These are phyloP conservation scores for Boletus rubescentipes DNA, from an alignment of 768 basidiomycete species.

Conservation along the genomic window DNA sequence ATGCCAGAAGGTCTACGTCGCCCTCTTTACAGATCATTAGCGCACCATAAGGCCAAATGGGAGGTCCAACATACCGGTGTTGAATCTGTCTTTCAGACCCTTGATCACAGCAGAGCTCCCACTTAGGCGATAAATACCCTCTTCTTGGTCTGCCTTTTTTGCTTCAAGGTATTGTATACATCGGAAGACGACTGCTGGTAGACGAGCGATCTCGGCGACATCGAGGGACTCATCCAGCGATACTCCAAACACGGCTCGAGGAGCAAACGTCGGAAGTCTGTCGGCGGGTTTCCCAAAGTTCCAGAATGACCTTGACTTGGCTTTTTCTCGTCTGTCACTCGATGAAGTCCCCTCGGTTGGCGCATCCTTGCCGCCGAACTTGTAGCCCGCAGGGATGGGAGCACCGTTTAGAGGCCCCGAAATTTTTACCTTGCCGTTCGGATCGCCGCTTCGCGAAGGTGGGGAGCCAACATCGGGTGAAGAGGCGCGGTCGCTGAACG, in stretches of 20 bases:
- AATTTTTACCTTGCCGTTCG: conserved; percentile 74
- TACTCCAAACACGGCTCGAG: conserved; percentile 86
- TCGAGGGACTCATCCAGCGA: conserved; percentile 84
- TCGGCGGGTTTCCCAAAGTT: conserved; percentile 73
- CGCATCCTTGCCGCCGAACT: conserved; percentile 80
- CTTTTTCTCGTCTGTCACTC: conserved; percentile 83
- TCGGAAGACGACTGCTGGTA: conserved; percentile 94
- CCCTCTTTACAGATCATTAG: conserved; percentile 61
- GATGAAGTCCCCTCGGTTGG: conserved; percentile 39
- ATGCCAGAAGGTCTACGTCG: conserved; percentile 86
- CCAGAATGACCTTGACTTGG: conserved; percentile 93
- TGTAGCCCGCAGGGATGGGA: conserved; percentile 85
- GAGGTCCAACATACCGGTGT: conserved; percentile 57
- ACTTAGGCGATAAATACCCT: conserved; percentile 95
- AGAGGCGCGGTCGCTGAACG: conserved; percentile 38
- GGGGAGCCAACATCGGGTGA: conserved; percentile 52
- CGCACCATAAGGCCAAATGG: conserved; percentile 1
- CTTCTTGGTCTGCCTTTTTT: conserved; percentile 93
- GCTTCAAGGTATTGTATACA: conserved; percentile 93
- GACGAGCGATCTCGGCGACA: conserved; percentile 82
- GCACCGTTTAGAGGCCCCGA: conserved; percentile 84
- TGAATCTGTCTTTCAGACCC: conserved; percentile 89
- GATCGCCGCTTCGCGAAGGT: conserved; percentile 51
- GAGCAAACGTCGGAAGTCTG: conserved; percentile 40
- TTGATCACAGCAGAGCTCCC: conserved; percentile 97